These are phyloP conservation scores for Graphilbum sp. DNA, from an alignment of 2,329 filamentous ascomycete genomes.

Conservation along the genomic window DNA sequence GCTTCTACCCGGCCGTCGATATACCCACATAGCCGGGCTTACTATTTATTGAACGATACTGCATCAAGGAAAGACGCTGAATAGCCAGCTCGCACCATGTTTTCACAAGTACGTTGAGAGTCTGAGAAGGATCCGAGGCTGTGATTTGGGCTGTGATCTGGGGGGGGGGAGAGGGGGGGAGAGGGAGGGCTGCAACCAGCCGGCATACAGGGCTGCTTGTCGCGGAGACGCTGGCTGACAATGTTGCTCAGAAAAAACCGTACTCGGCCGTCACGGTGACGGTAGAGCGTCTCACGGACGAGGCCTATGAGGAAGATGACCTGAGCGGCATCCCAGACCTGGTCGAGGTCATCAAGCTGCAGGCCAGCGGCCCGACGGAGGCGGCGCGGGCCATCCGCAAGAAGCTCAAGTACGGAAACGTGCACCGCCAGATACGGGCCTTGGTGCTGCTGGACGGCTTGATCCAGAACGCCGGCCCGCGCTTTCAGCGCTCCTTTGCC, in stretches of 20 bases:
- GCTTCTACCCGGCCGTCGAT: no score
- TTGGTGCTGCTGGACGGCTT: conserved; percentile 81
- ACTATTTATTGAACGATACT: no score
- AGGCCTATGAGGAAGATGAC: conserved; percentile 81
- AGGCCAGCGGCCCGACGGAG: conserved; percentile 72
- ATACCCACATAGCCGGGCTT: no score
- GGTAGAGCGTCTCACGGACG: conserved; percentile 78
- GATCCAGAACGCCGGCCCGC: conserved; percentile 81
- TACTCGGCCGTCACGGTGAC: conserved; percentile 89
- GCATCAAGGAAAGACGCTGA: no score
- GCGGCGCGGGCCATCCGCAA: conserved; percentile 86
- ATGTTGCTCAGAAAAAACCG: conserved; percentile 73
- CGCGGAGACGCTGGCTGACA: no score
- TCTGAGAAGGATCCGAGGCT: neutral
- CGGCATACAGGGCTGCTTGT: no score
- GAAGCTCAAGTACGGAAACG: conserved; percentile 94
- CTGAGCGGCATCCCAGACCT: conserved; percentile 83
- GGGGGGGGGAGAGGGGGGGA: no score
- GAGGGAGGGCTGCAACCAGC: no score
- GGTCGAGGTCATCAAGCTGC: conserved; percentile 83
- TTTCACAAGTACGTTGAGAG: conserved; percentile 1
- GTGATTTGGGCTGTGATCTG: no score
- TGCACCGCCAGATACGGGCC: conserved; percentile 82
- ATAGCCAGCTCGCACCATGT: no score
- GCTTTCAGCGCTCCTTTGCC: conserved; percentile 74